Evolutionary conservation across 805 yeast genomes (phyloP), one percentile per base, ranked within the genome.

Genomic region (Starmerella khaoyaiensis): DNA sequence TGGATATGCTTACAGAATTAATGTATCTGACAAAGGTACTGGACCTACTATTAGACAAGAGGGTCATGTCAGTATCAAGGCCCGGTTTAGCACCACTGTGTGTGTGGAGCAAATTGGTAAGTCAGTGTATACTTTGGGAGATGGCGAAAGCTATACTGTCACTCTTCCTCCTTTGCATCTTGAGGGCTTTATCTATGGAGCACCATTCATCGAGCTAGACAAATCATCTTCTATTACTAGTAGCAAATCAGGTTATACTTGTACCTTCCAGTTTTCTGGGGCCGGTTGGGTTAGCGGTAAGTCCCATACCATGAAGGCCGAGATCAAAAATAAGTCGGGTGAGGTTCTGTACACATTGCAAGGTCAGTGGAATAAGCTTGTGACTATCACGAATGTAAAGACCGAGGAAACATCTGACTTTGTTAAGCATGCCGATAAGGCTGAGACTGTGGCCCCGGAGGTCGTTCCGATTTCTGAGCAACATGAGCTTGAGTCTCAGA

Each of bases 271-370:
- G 51, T 90, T 71, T 60, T 68, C 80, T 26, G 98, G 98, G 23
- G 75, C 90, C 60, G 98, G 98, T 22, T 90, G 84, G 63, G 83
- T 90, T 55, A 71, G 83, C 16, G 98, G 98, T 51, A 87, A 86
- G 67, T 87, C 86, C 65, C 86, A 90, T 63, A 62, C 84, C 14
- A 83, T 79, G 64, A 90, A 86, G 62, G 94, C 94, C 19, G 71
- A 87, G 54, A 67, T 90, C 42, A 46, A 47, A n/a, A 54, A 63
- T 38, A 44, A 45, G 40, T 71, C 70, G 47, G 49, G 36, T n/a
- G 63, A 64, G 42, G 81, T 93, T 1, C 60, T 83, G 39, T 80
- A 71, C 61, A 79, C 93, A 12, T 76, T 90, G 42, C 52, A 65
- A 32, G 98, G 98, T 32, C 96, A 84, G 64, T 90, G 97, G 98